A percentile compares a stretch with the other conserved stretches of the same genome.
Evolutionary conservation across 1,284 basidiomycete genomes (phyloP).

Genomic region (Irpex rosettiformis): DNA sequence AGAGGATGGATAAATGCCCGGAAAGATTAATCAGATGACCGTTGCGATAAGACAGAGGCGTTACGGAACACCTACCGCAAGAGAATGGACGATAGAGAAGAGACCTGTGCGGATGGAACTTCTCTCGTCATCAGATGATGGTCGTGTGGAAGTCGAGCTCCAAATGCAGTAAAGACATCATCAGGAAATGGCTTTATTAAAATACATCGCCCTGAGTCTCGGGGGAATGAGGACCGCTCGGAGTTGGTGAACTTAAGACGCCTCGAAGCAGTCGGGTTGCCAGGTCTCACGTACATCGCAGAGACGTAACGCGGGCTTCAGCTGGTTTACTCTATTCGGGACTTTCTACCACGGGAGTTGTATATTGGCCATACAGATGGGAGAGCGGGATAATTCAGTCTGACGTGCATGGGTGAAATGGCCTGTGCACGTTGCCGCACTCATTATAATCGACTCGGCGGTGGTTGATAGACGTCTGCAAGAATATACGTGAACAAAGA

Average conservation of each 20-base stretch:
- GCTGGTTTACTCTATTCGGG: background rate
- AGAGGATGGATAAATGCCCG: conserved; percentile 13
- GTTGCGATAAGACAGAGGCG: conserved; percentile 25
- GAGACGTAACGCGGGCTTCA: background rate
- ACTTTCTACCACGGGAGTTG: background rate
- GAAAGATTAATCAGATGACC: conserved; percentile 28
- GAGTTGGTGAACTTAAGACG: background rate
- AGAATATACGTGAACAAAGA: background rate
- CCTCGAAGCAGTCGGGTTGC: background rate
- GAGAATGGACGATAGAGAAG: conserved; percentile 16
- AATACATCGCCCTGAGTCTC: conserved; percentile 22
- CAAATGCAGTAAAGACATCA: conserved; percentile 24
- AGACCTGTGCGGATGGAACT: conserved; percentile 20
- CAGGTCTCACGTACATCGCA: background rate
- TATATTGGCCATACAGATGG: background rate
- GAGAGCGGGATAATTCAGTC: background rate
- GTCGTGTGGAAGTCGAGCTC: conserved; percentile 27
- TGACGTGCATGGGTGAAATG: background rate
- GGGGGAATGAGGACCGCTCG: conserved; percentile 14
- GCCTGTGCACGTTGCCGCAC: background rate
- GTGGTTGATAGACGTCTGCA: background rate
- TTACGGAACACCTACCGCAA: conserved; percentile 19
- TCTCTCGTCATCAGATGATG: conserved; percentile 29
- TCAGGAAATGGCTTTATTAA: conserved; percentile 27
- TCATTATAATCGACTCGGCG: background rate